Evolutionary conservation across 129 eudicot genomes (phyloP), one percentile per base, ranked within the genome.

Genomic region (Silybum marianum): DNA sequence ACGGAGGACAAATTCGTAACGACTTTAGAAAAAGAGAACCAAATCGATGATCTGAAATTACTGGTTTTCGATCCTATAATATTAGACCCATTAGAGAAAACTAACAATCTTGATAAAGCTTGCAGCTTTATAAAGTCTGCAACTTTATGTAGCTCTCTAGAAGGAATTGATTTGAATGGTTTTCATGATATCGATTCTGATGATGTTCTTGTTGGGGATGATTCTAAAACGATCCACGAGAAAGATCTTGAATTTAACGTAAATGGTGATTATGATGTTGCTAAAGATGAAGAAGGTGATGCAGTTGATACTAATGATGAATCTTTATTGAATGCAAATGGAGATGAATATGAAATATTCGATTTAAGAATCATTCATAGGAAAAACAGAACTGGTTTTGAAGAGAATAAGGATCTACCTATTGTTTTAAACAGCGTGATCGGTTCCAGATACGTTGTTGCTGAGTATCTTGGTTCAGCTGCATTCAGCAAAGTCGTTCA

Each of bases 361-460:
- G 62, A 87, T 62, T 82, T 95, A 30, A 91, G 92, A 84, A 87
- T 95, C 70, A 84, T 95, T 72, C 99, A 95, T 88, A 76, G 99
- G 82, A 93, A 93, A 84, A 95, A 95, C 93, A 91, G 99, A 91
- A 96, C 99, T 40, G 99, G 99, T 63, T 96, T 96, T 74, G 99
- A 96, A 84, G 99, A 93, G 87, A 90, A 80, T 80, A 96, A 91
- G 81, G 98, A 96, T 39, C 84, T 96, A 48, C 99, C 95, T 3
- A 93, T 96, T 30, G 91, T 93, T 48, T 32, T 93, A 76, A 88
- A 91, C 77, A 84, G 87, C 66, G 80, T 93, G 71, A 88, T 96
- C 39, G 98, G 98, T 0, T 83, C 92, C n/a, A 78, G 98, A 85
- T 96, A 96, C 51, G 85, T 83, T 68, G 87, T 96, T 25, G 76